Evolutionary conservation across 495 filamentous ascomycete genomes (phyloP), one percentile per base, ranked within the genome.

Genomic region (Podospora comata): DNA sequence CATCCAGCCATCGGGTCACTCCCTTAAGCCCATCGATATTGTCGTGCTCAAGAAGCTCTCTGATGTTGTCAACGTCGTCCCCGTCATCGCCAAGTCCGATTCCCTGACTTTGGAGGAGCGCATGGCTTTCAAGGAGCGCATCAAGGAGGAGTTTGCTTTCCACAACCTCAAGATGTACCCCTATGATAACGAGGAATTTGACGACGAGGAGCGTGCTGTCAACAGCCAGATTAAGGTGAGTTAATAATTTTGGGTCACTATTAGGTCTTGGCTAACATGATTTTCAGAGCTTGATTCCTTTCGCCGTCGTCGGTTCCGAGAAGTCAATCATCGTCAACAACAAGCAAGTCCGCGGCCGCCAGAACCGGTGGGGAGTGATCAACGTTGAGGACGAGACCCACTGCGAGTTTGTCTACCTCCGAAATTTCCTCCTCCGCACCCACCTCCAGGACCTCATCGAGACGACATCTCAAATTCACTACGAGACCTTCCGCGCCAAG

Each of bases 161-260:
- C 95, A 99, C 87, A 98, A 97, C 85, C 86, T 98, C 78, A 93
- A 97, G 84, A 99, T 99, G 95, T 99, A 96, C 85, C 95, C 95
- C 62, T 99, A 99, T 79, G 94, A 98, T 82, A 98, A 97, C 78
- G 95, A 98, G 72, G 95, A 99, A 86, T 87, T 97, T 67, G 95
- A 99, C 74, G 90, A 94, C 77, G 95, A 99, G 85, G 95, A 99
- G 85, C 89, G 93, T 68, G 91, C 89, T 28, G 83, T 96, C 80
- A 97, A 99, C 81, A 89, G 85, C 63, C 91, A 95, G 77, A 98
- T 99, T 83, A 98, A 97, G 91, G 92, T 93, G 82, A 60, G 85
- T 18, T 48, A 11, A 13, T 76, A 19, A n/a, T 16, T 44, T 18
- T 13, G 59, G 39, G 16, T 18, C 18, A 1, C 23, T 55, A 27